These are phyloP conservation scores for Petasospora fabianii DNA, from an alignment of 1,139 yeast species.

Conservation along the genomic window DNA sequence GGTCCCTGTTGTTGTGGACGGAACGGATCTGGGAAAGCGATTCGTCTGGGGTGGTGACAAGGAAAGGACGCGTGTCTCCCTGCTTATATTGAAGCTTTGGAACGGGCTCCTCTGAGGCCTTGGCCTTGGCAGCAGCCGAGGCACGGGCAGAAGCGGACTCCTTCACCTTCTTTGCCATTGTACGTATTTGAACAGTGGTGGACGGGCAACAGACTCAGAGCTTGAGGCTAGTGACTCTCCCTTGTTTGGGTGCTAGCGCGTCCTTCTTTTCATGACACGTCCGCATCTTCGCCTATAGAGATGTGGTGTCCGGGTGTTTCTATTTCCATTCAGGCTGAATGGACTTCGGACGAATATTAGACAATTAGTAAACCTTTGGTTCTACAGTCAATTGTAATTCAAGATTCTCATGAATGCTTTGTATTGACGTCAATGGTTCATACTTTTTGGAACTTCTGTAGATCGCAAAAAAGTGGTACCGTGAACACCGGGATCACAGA, in stretches of 20 bases:
- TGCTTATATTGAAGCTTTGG: slow-evolving; percentile 36
- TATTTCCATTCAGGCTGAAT: background rate
- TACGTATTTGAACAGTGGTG: too few relatives aligned
- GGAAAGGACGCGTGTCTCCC: slow-evolving; percentile 39
- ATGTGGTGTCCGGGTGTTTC: background rate
- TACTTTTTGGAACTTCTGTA: too few relatives aligned
- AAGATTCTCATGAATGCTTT: too few relatives aligned
- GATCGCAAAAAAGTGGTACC: too few relatives aligned
- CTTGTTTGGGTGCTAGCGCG: slow-evolving; percentile 6
- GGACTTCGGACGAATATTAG: too few relatives aligned
- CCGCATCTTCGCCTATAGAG: slow-evolving; percentile 12
- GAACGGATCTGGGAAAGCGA: slow-evolving; percentile 37
- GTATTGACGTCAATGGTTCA: too few relatives aligned
- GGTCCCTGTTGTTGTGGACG: slow-evolving; percentile 33
- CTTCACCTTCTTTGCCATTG: slow-evolving; percentile 20
- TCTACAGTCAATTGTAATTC: too few relatives aligned
- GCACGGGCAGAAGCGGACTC: background rate
- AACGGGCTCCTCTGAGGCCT: slow-evolving; percentile 39
- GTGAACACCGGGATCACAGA: slow-evolving; percentile 23
- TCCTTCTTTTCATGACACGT: slow-evolving; percentile 12
- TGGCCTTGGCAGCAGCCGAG: slow-evolving; percentile 1
- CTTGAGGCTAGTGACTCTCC: too few relatives aligned
- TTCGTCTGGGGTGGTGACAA: slow-evolving; percentile 42
- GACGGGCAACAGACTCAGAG: too few relatives aligned
- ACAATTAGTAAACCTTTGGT: too few relatives aligned